Evolutionary conservation across 768 basidiomycete species (phyloP).

Genomic region (Leucosporidium scottii): DNA sequence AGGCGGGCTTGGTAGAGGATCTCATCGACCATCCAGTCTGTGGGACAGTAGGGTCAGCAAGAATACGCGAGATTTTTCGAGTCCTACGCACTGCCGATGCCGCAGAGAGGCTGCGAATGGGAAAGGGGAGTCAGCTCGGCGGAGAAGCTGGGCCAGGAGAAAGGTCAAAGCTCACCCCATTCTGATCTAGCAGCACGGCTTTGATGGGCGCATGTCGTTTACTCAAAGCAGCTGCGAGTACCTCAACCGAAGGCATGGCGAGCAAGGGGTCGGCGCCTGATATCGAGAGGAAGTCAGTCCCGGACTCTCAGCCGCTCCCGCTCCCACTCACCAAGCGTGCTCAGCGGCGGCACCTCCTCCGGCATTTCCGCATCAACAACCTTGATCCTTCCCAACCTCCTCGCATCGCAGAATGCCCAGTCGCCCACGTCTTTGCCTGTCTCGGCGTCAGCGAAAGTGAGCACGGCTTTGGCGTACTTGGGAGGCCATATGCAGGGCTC

Average conservation of each 20-base stretch:
- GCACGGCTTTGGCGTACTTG: constrained; percentile 30
- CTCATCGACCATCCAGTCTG: constrained; percentile 40
- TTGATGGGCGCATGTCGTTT: constrained; percentile 38
- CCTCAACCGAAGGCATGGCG: constrained; percentile 32
- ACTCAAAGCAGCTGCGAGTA: constrained; percentile 8
- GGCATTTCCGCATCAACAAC: constrained; percentile 20
- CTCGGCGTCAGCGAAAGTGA: constrained; percentile 12
- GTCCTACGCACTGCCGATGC: constrained; percentile 25
- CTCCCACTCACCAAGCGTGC: constrained; percentile 28
- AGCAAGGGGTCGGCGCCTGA: constrained; percentile 28
- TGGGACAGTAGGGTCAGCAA: no score
- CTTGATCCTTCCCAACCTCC: constrained; percentile 35
- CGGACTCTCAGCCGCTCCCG: not conserved
- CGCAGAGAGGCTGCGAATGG: constrained; percentile 3
- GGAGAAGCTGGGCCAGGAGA: not conserved
- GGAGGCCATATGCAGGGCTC: constrained; percentile 33
- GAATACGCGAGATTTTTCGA: no score
- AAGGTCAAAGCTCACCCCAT: constrained; percentile 15
- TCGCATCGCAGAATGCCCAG: constrained; percentile 37
- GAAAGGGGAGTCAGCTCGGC: no score
- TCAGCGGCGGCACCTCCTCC: constrained; percentile 26
- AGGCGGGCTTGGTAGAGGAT: constrained; percentile 37
- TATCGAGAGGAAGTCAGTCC: not conserved
- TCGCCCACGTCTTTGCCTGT: constrained; percentile 7
- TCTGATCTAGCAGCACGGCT: constrained; percentile 38